phyloP scores from a whole-genome alignment of 2,329 filamentous ascomycete genomes.

The Thielaviopsis ethacetica region DNA sequence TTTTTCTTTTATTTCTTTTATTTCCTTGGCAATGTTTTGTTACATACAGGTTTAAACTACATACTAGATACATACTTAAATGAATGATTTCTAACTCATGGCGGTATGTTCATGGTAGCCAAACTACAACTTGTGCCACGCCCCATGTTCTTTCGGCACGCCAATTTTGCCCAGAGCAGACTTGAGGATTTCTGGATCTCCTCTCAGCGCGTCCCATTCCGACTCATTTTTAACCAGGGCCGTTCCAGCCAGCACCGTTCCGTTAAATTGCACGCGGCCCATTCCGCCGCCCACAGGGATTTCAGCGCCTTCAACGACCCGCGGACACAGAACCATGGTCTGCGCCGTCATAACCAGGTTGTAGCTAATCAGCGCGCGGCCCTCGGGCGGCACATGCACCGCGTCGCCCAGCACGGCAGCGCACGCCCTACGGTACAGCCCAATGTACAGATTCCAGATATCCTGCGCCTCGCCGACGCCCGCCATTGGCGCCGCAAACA shows the following conservation, averaged over 20 bases:
- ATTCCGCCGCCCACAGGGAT: slow-evolving; percentile 17
- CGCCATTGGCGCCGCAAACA: slow-evolving; percentile 26
- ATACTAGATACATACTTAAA: not conserved
- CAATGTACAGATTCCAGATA: slow-evolving; percentile 27
- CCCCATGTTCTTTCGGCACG: slow-evolving; percentile 6
- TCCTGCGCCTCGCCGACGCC: slow-evolving; percentile 20
- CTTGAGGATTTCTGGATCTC: slow-evolving; percentile 16
- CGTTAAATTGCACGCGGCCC: slow-evolving; percentile 37
- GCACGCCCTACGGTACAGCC: slow-evolving; percentile 30
- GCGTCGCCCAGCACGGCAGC: slow-evolving; percentile 20
- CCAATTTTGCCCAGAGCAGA: slow-evolving; percentile 18
- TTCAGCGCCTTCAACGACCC: slow-evolving; percentile 32
- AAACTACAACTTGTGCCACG: not conserved
- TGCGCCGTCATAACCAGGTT: slow-evolving; percentile 43
- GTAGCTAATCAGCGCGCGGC: slow-evolving; percentile 41
- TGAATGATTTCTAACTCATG: no score
- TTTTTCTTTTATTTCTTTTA: no score
- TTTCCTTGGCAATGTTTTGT: not conserved
- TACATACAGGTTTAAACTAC: not conserved
- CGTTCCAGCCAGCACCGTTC: slow-evolving; percentile 47
- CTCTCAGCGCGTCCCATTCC: slow-evolving; percentile 38
- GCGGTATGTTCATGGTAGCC: no score
- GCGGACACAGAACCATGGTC: slow-evolving; percentile 37
- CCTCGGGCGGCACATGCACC: slow-evolving; percentile 17
- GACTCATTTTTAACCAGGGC: slow-evolving; percentile 41